Percentiles rank a stretch among this genome's conserved stretches.
phyloP scores from a whole-genome alignment of 805 yeast species.

The Jamesozyma rosinii region DNA sequence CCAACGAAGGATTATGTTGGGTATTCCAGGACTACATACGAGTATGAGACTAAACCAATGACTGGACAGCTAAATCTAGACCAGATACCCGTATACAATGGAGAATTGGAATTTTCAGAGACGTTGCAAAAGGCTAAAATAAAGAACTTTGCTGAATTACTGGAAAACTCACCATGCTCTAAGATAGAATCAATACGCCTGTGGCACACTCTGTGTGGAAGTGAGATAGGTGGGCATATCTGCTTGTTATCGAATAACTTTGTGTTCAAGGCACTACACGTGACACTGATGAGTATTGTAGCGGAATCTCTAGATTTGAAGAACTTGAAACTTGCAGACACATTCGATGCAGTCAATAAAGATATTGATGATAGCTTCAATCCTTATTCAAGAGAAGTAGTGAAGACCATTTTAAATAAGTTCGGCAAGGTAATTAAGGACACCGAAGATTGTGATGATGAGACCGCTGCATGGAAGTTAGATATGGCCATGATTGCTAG shows the following conservation, averaged over 20 bases:
- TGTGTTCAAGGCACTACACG: constrained; percentile 29
- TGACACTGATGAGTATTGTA: constrained; percentile 33
- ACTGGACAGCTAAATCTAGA: constrained; percentile 29
- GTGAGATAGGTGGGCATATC: constrained; percentile 40
- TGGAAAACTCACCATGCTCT: constrained; percentile 45
- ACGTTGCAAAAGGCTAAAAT: constrained; percentile 7
- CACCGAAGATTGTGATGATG: constrained; percentile 12
- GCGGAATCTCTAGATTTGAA: constrained; percentile 29
- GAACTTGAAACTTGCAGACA: constrained; percentile 25
- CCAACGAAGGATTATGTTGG: constrained; percentile 29
- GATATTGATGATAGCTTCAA: constrained; percentile 24
- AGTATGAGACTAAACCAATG: constrained; percentile 32
- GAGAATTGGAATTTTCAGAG: constrained; percentile 16
- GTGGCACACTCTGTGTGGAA: constrained; percentile 52
- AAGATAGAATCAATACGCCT: constrained; percentile 39
- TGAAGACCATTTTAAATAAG: constrained; percentile 41
- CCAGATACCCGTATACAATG: constrained; percentile 33
- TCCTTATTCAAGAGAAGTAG: constrained; percentile 35
- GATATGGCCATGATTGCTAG: constrained; percentile 38
- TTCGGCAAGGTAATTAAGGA: constrained; percentile 30
- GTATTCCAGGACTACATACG: constrained; percentile 23
- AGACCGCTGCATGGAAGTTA: constrained; percentile 28
- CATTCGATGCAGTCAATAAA: constrained; percentile 21
- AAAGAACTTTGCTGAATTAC: constrained; percentile 29
- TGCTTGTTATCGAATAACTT: constrained; percentile 31